phyloP scores from a whole-genome alignment of 1,284 basidiomycete genomes.

The Termitomyces sp. region DNA sequence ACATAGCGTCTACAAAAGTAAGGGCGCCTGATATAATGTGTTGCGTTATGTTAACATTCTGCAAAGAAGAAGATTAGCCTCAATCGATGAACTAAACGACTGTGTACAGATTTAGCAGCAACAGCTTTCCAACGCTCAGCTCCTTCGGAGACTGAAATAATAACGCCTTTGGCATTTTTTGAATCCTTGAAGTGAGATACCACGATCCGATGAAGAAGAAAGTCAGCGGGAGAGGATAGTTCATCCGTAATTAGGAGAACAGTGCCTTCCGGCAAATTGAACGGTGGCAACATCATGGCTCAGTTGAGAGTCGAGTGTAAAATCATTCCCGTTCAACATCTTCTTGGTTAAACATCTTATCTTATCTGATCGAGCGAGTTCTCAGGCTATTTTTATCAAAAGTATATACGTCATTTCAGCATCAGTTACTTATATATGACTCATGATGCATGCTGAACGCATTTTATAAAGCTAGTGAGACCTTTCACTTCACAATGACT shows the following conservation, averaged over 20 bases:
- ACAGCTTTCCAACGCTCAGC: conserved; percentile 57
- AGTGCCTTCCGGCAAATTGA: conserved; percentile 41
- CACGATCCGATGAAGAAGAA: conserved; percentile 52
- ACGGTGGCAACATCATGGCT: conserved; percentile 37
- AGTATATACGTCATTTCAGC: not conserved
- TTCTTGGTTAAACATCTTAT: not conserved
- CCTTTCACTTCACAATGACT: not conserved
- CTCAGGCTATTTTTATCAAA: no score
- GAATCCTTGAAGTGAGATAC: conserved; percentile 47
- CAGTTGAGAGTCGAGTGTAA: not conserved
- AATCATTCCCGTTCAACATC: no score
- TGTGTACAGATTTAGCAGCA: conserved; percentile 53
- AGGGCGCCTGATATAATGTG: conserved; percentile 40
- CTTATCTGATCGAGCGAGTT: not conserved
- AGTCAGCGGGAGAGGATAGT: conserved; percentile 61
- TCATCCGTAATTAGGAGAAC: conserved; percentile 63
- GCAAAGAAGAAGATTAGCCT: not conserved
- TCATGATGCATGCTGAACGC: no score
- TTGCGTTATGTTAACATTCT: conserved; percentile 54
- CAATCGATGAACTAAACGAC: not conserved
- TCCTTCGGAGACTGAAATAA: conserved; percentile 56
- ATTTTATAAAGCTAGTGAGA: no score
- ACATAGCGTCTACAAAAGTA: conserved; percentile 47
- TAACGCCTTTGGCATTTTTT: conserved; percentile 33
- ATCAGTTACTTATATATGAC: no score